phyloP scores from a whole-genome alignment of 2,329 filamentous ascomycete genomes.

The Calonectria fujianensis region DNA sequence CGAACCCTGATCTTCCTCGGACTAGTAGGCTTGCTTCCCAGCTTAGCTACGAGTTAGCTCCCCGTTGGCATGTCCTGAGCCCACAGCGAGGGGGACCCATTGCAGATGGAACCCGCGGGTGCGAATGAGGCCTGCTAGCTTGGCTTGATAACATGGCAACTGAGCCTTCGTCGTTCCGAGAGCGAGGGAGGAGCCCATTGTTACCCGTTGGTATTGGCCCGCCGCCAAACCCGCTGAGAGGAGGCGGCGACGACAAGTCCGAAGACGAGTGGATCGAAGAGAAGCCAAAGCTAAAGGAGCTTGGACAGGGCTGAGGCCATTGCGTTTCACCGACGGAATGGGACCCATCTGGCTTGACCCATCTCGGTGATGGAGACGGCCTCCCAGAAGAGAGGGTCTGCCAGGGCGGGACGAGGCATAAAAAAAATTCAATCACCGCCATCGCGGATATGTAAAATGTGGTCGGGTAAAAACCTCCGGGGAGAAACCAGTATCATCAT shows the following conservation, averaged over 20 bases:
- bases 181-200: constrained; percentile 19
- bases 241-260: constrained; percentile 20
- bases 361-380: constrained; percentile 21
- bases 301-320: constrained; percentile 37
- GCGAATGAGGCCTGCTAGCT: constrained; percentile 21
- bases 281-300: constrained; percentile 27
- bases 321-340: constrained; percentile 37
- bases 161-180: constrained; percentile 23
- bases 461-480: constrained; percentile 23
- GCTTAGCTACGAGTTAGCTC: constrained; percentile 32
- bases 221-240: constrained; percentile 29
- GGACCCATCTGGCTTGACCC: constrained; percentile 29
- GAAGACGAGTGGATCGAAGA: constrained; percentile 29
- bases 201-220: constrained; percentile 35
- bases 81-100: constrained; percentile 4
- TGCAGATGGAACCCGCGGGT: constrained; percentile 12
- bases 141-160: constrained; percentile 24
- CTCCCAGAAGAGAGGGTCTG: constrained; percentile 20
- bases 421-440: constrained; percentile 35
- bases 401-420: constrained; percentile 38
- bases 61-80: not conserved
- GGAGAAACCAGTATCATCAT: not conserved
- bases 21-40: constrained; percentile 27
- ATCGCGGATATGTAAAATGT: constrained; percentile 18
- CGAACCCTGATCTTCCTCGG: constrained; percentile 33